Evolutionary conservation across 2,329 filamentous ascomycete species (phyloP).

Genomic region (Penicillium sp.): DNA sequence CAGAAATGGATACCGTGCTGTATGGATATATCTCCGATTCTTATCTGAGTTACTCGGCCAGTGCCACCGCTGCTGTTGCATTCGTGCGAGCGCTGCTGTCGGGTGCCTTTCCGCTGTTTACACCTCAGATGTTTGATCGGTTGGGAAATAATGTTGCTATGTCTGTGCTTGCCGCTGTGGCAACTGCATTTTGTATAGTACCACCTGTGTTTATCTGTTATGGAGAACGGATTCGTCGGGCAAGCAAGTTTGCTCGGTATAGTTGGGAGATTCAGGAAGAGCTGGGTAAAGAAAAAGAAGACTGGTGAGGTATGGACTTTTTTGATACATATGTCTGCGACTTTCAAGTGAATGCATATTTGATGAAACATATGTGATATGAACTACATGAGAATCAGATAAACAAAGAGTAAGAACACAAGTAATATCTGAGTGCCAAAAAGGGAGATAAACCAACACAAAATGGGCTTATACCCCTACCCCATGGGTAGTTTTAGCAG

Average conservation of each 20-base stretch:
- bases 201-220: constrained; percentile 39
- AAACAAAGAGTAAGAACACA: background rate
- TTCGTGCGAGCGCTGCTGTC: constrained; percentile 40
- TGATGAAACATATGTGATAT: background rate
- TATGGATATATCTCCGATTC: constrained; percentile 46
- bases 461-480: background rate
- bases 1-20: constrained; percentile 45
- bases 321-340: background rate
- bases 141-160: constrained; percentile 40
- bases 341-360: background rate
- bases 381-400: background rate
- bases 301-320: constrained; percentile 2
- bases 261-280: constrained; percentile 27
- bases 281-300: constrained; percentile 22
- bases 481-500: background rate
- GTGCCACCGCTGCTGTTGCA: constrained; percentile 43
- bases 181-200: constrained; percentile 41
- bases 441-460: background rate
- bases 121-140: constrained; percentile 38
- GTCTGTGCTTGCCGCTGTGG: constrained; percentile 41
- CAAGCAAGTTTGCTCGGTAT: constrained; percentile 39
- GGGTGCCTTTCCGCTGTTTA: constrained; percentile 42
- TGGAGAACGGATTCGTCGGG: constrained; percentile 34
- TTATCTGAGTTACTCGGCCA: constrained; percentile 45
- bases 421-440: background rate